Conservation (phyloP, 495 filamentous ascomycete species). For the Emericellopsis terricola region DNA sequence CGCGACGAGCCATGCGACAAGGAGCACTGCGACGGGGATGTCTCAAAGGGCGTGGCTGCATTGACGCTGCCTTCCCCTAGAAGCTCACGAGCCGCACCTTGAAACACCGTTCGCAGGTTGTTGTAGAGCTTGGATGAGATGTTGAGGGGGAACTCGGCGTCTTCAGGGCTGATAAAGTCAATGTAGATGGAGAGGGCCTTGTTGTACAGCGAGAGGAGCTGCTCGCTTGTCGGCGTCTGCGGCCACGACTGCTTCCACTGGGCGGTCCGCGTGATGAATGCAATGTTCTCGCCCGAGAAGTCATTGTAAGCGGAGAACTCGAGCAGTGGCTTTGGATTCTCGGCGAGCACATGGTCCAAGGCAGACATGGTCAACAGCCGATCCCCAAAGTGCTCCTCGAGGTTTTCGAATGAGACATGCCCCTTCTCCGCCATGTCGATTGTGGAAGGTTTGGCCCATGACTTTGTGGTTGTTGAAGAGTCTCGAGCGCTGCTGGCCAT, state of each 20-base stretch:
- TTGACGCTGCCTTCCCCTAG: constrained; percentile 1
- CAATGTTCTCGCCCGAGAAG: constrained; percentile 51
- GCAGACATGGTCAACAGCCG: constrained; percentile 37
- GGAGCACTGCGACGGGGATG: neutral
- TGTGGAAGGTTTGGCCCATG: too few relatives aligned
- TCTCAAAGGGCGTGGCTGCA: neutral
- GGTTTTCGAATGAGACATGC: constrained; percentile 13
- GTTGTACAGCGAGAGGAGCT: constrained; percentile 24
- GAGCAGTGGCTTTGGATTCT: constrained; percentile 34
- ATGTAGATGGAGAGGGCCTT: constrained; percentile 37
- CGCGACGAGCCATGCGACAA: too few relatives aligned
- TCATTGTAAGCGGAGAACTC: constrained; percentile 41
- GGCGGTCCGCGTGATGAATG: constrained; percentile 39
- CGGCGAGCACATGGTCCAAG: constrained; percentile 36
- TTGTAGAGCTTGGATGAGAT: constrained; percentile 19
- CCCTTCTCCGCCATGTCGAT: too few relatives aligned
- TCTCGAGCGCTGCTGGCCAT: too few relatives aligned
- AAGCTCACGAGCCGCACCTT: constrained; percentile 9
- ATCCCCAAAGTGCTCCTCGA: constrained; percentile 13
- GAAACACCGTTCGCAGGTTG: constrained; percentile 12
- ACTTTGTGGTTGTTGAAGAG: too few relatives aligned
- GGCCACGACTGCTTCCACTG: constrained; percentile 28
- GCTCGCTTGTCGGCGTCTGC: constrained; percentile 5
- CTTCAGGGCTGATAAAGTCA: constrained; percentile 31
- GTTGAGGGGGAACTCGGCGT: constrained; percentile 46